A percentile compares a stretch with the other conserved stretches of the same genome.
Evolutionary conservation across 495 filamentous ascomycete genomes (phyloP).

Genomic region (Glonium stellatum): DNA sequence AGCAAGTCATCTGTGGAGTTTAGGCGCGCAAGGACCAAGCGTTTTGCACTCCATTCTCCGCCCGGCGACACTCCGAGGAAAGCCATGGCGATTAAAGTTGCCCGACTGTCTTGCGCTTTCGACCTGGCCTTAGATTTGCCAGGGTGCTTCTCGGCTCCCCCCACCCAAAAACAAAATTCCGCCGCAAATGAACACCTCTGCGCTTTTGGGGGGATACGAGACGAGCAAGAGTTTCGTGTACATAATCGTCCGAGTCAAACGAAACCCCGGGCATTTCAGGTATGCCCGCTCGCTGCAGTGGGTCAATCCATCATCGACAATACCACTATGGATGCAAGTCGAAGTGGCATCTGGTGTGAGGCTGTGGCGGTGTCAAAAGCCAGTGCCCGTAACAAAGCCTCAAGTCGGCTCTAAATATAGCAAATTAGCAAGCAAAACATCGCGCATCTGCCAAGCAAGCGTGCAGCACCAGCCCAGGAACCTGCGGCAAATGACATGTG

Average conservation of each 20-base stretch:
- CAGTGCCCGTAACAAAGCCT: constrained; percentile 20
- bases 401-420: constrained; percentile 21
- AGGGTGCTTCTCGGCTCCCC: neutral
- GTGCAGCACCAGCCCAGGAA: constrained; percentile 5
- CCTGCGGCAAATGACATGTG: constrained; percentile 12
- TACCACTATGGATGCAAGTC: neutral
- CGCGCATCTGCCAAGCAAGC: constrained; percentile 7
- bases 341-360: neutral
- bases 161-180: neutral
- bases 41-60: neutral
- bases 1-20: neutral
- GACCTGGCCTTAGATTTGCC: neutral
- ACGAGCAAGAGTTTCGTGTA: neutral
- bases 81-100: neutral
- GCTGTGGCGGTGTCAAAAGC: constrained; percentile 10
- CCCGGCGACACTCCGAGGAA: neutral
- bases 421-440: constrained; percentile 1
- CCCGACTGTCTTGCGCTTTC: neutral
- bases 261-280: neutral
- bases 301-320: constrained; percentile 11
- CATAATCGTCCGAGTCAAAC: neutral
- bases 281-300: constrained; percentile 6
- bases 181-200: neutral
- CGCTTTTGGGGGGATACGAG: neutral
- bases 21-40: neutral